Percentiles rank a stretch among this genome's conserved stretches.
phyloP scores from a whole-genome alignment of 805 yeast species.

The Yamadazyma endophytica region DNA sequence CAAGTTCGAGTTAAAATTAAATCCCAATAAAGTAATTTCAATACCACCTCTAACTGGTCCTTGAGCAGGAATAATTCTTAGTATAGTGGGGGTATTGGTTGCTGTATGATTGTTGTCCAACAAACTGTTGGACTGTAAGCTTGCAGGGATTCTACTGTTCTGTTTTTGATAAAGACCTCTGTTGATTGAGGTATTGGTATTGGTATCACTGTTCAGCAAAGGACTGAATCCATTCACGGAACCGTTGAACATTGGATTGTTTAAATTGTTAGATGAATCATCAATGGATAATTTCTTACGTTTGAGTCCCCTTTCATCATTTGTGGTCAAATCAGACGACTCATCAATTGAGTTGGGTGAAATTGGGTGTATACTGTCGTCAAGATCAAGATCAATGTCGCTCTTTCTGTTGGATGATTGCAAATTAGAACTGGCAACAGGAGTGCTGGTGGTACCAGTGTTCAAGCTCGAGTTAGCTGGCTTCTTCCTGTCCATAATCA shows the following conservation, averaged over 20 bases:
- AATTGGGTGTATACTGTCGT: constrained; percentile 34
- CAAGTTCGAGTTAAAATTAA: constrained; percentile 79
- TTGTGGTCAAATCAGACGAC: constrained; percentile 49
- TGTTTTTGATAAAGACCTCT: constrained; percentile 8
- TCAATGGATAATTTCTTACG: constrained; percentile 48
- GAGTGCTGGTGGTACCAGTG: constrained; percentile 1
- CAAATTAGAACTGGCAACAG: too few relatives aligned
- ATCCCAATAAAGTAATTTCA: constrained; percentile 87
- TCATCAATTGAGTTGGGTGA: constrained; percentile 64
- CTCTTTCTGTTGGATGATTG: constrained; percentile 2
- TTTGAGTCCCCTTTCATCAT: constrained; percentile 40
- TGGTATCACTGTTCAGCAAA: constrained; percentile 41
- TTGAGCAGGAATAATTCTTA: constrained; percentile 88
- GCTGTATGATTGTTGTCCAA: constrained; percentile 2
- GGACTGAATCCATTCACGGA: constrained; percentile 43
- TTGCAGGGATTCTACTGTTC: constrained; percentile 11
- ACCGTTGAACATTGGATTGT: constrained; percentile 37
- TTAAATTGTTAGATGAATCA: constrained; percentile 32
- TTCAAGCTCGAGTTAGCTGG: constrained; percentile 18
- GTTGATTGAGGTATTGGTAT: constrained; percentile 16
- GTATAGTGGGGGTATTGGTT: constrained; percentile 52
- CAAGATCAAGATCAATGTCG: constrained; percentile 2
- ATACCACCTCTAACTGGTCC: constrained; percentile 97
- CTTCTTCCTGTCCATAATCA: constrained; percentile 94
- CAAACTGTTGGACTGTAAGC: constrained; percentile 1